These are phyloP conservation scores for Lasiodiplodia citricola DNA, from an alignment of 2,329 filamentous ascomycete genomes.

Conservation along the genomic window DNA sequence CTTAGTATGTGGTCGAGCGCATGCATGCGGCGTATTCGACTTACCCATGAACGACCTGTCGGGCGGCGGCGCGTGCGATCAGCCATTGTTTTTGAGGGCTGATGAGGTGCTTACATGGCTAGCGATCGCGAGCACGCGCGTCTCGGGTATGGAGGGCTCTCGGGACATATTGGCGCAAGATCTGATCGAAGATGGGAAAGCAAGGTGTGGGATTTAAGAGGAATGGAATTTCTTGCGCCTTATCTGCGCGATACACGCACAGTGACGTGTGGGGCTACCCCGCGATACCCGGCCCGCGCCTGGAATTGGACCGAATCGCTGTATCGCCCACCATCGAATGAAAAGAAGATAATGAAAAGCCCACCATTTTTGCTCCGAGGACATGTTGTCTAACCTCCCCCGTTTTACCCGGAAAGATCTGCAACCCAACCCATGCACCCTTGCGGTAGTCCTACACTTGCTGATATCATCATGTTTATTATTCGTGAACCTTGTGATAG, in stretches of 20 bases:
- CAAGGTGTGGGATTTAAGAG: neutral
- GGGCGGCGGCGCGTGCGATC: slow-evolving; percentile 29
- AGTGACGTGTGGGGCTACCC: slow-evolving; percentile 28
- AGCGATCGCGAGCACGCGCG: slow-evolving; percentile 81
- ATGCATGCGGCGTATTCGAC: slow-evolving; percentile 38
- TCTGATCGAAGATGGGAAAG: slow-evolving; percentile 52
- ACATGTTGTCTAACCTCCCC: slow-evolving; percentile 21
- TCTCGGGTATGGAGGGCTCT: slow-evolving; percentile 49
- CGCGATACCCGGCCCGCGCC: slow-evolving; percentile 23
- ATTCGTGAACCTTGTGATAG: slow-evolving; percentile 19
- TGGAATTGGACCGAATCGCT: slow-evolving; percentile 22
- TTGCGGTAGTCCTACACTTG: slow-evolving; percentile 27
- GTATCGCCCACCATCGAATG: slow-evolving; percentile 1
- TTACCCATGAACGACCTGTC: slow-evolving; percentile 75
- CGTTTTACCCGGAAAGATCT: neutral
- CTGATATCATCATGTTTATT: slow-evolving; percentile 23
- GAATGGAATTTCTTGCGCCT: slow-evolving; percentile 25
- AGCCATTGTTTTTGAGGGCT: slow-evolving; percentile 31
- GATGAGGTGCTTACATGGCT: slow-evolving; percentile 75
- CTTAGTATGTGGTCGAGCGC: slow-evolving; percentile 32
- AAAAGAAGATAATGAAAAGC: slow-evolving; percentile 1
- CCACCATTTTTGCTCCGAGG: slow-evolving; percentile 21
- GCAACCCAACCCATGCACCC: slow-evolving; percentile 12
- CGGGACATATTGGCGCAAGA: slow-evolving; percentile 34
- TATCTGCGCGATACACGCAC: slow-evolving; percentile 26